Evolutionary conservation across 2,329 filamentous ascomycete species (phyloP), one percentile per base, ranked within the genome.

Genomic region (Orbilia brochopaga): DNA sequence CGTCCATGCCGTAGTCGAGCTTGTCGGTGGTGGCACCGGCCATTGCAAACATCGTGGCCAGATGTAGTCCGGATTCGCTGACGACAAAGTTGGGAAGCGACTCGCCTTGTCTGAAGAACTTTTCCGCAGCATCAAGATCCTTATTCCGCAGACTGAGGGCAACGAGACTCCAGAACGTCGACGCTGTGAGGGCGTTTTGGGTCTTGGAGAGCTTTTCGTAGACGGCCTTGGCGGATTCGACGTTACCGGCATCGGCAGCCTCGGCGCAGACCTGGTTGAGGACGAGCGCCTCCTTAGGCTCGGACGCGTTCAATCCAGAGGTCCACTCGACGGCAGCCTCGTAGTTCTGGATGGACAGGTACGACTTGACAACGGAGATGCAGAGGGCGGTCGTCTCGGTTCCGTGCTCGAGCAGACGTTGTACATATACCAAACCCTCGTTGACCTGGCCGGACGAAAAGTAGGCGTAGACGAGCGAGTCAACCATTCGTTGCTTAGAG

Each of bases 401-500:
- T 48, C 62, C 69, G 35, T 73, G 69, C 37, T 67, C 69, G 19
- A 73, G 53, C 35, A 73, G 62, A 13, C 69, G 65, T 19, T 74
- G 72, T 21, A 70, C 67, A 24, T 74, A 74, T 2, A 74, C 60
- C 32, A 64, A 51, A 46, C 67, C 72, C 32, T 74, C 67, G 35
- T 53, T 62, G 27, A 88, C 86, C 78, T 97, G 93, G 53, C 67
- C 60, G 50, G 60, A 65, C n/a, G 67, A 64, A 35, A 72, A 72
- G 60, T 90, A 84, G 56, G 92, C 88, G 74, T 89, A 84, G 52
- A 88, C 83, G 8, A 92, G 82, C 17, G 85, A 85, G 52, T 87
- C 83, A 69, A 87, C 83, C 65, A 92, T 92, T 42, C 85, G 86
- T 79, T 97, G 90, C 78, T 94, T 86, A 42, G 89, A 87, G 40